phyloP scores from a whole-genome alignment of 345 rosid species.

The Ailanthus altissimus region DNA sequence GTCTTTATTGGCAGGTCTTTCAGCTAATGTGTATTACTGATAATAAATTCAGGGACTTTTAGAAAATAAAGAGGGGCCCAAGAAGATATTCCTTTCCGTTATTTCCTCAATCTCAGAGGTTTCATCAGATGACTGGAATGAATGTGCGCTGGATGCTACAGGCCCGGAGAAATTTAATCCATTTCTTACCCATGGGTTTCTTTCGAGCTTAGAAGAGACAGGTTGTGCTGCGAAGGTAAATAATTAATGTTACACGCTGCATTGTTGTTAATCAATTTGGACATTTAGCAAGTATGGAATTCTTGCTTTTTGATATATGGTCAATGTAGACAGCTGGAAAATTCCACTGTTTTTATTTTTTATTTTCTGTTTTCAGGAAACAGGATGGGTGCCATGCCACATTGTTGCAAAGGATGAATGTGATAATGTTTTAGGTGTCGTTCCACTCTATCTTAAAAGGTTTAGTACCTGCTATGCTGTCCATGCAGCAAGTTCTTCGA shows the following conservation, averaged over 20 bases:
- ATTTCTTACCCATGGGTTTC: slow-evolving; percentile 75
- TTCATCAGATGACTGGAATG: slow-evolving; percentile 69
- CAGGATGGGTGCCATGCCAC: slow-evolving; percentile 90
- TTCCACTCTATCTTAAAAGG: slow-evolving; percentile 97
- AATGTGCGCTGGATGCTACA: slow-evolving; percentile 75
- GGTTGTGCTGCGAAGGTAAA: slow-evolving; percentile 68
- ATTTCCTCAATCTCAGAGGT: slow-evolving; percentile 76
- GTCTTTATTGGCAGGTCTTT: background rate
- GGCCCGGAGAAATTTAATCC: slow-evolving; percentile 70
- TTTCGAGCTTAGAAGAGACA: slow-evolving; percentile 84
- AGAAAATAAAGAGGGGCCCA: slow-evolving; percentile 26
- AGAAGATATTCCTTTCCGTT: slow-evolving; percentile 54
- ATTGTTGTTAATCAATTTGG: background rate
- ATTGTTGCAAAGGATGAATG: slow-evolving; percentile 78
- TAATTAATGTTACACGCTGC: background rate
- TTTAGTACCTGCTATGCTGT: slow-evolving; percentile 34
- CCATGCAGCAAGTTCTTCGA: slow-evolving; percentile 15
- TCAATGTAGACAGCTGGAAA: background rate
- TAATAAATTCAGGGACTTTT: slow-evolving; percentile 44
- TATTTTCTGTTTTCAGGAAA: slow-evolving; percentile 88
- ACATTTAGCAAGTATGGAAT: background rate
- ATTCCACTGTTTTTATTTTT: background rate
- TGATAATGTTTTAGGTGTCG: slow-evolving; percentile 72
- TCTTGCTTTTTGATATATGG: background rate
- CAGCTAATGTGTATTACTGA: slow-evolving; percentile 13